These are phyloP conservation scores for Oryza australiensis DNA, from an alignment of 176 grass and related monocot genomes.

Conservation along the genomic window DNA sequence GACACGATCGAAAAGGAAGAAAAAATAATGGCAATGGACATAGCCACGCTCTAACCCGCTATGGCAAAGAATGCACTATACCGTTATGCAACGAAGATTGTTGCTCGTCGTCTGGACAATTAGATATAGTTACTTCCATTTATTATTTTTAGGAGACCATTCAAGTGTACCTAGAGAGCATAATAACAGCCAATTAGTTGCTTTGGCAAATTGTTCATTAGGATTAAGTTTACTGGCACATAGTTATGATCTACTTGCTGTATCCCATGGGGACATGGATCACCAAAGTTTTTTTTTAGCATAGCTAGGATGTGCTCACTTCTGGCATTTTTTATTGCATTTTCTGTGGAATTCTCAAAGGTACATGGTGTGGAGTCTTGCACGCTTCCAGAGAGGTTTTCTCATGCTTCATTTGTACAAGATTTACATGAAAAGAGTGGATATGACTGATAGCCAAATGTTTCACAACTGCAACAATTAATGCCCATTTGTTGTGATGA, in stretches of 20 bases:
- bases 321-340: constrained; percentile 73
- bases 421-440: no score
- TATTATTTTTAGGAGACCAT: no score
- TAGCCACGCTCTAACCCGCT: no score
- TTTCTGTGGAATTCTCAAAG: constrained; percentile 54
- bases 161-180: constrained; percentile 28
- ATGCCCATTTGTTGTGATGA: no score
- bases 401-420: constrained; percentile 46
- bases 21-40: no score
- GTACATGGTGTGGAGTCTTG: constrained; percentile 12
- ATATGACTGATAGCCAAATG: constrained; percentile 39
- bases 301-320: constrained; percentile 63
- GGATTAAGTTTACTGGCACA: constrained; percentile 64
- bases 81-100: no score
- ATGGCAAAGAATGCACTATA: no score
- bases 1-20: no score
- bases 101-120: no score
- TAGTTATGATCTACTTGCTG: constrained; percentile 74
- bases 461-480: no score
- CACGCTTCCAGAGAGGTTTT: constrained; percentile 42
- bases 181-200: constrained; percentile 36
- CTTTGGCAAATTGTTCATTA: constrained; percentile 56
- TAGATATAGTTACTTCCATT: no score
- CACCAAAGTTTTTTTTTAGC: constrained; percentile 43
- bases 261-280: constrained; percentile 76